Evolutionary conservation across 805 yeast species (phyloP).

Genomic region (Sugiyamaella valdiviana): DNA sequence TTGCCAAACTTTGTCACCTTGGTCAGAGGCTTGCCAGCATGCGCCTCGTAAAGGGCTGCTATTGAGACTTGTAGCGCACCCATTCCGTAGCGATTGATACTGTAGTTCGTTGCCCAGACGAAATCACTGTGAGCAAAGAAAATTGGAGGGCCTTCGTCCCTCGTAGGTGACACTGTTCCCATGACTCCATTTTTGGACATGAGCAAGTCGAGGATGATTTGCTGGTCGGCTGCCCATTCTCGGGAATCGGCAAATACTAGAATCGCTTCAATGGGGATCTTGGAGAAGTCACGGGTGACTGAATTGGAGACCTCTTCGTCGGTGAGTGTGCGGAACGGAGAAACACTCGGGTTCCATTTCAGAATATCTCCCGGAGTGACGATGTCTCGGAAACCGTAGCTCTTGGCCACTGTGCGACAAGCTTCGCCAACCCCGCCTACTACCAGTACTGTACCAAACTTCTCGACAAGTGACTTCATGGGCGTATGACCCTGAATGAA

Average conservation of each 20-base stretch:
- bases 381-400: conserved; percentile 74
- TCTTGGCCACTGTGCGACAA: conserved; percentile 62
- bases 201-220: conserved; percentile 65
- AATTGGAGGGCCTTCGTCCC: conserved; percentile 77
- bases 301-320: conserved; percentile 41
- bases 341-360: conserved; percentile 46
- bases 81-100: conserved; percentile 78
- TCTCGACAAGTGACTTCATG: conserved; percentile 50
- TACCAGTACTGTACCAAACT: conserved; percentile 58
- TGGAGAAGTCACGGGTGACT: conserved; percentile 38
- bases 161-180: conserved; percentile 65
- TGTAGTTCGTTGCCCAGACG: conserved; percentile 83
- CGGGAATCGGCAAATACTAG: conserved; percentile 84
- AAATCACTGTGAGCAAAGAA: conserved; percentile 78
- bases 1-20: conserved; percentile 80
- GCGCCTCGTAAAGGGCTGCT: conserved; percentile 54
- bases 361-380: conserved; percentile 69
- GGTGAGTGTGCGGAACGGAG: conserved; percentile 62
- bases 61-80: conserved; percentile 72
- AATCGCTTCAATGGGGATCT: conserved; percentile 56
- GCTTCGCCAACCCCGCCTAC: conserved; percentile 75
- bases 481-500: conserved; percentile 88
- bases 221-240: conserved; percentile 81
- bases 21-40: conserved; percentile 60
- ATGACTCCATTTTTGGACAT: conserved; percentile 55